These are phyloP conservation scores for Torrubiella hemipterigena DNA, from an alignment of 2,329 filamentous ascomycete species.

Conservation along the genomic window DNA sequence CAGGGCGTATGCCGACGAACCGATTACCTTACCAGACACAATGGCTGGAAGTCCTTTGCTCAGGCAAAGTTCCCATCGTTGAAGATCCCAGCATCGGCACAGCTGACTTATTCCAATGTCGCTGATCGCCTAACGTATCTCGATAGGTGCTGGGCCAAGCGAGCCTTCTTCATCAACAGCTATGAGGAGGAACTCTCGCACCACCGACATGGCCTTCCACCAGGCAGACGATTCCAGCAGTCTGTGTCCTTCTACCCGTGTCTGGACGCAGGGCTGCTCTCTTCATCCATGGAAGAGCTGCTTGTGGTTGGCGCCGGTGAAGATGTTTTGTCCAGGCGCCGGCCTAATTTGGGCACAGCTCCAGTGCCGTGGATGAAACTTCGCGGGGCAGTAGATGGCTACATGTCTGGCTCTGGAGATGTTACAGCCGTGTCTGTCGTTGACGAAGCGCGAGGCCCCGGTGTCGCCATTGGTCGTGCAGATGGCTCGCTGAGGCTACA, in stretches of 20 bases:
- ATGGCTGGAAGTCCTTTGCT: not conserved
- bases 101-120: constrained; percentile 21
- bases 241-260: constrained; percentile 31
- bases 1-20: constrained; percentile 25
- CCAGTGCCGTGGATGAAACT: constrained; percentile 23
- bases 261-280: constrained; percentile 29
- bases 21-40: constrained; percentile 23
- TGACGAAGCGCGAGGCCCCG: constrained; percentile 17
- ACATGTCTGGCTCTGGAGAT: constrained; percentile 33
- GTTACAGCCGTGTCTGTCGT: constrained; percentile 34
- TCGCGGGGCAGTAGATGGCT: constrained; percentile 25
- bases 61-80: not conserved
- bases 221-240: constrained; percentile 14
- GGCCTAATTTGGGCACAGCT: constrained; percentile 13
- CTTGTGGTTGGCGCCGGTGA: constrained; percentile 40
- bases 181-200: constrained; percentile 11
- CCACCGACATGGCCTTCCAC: constrained; percentile 7
- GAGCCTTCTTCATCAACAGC: constrained; percentile 24
- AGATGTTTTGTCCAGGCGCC: constrained; percentile 31
- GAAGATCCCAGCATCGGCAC: constrained; percentile 25
- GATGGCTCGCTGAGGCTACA: constrained; percentile 36
- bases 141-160: constrained; percentile 40
- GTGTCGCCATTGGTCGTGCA: constrained; percentile 34
- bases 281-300: constrained; percentile 27
- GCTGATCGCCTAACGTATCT: constrained; percentile 37